These are phyloP conservation scores for Astragalus glycyphyllos DNA, from an alignment of 306 rosid genomes.

Conservation along the genomic window DNA sequence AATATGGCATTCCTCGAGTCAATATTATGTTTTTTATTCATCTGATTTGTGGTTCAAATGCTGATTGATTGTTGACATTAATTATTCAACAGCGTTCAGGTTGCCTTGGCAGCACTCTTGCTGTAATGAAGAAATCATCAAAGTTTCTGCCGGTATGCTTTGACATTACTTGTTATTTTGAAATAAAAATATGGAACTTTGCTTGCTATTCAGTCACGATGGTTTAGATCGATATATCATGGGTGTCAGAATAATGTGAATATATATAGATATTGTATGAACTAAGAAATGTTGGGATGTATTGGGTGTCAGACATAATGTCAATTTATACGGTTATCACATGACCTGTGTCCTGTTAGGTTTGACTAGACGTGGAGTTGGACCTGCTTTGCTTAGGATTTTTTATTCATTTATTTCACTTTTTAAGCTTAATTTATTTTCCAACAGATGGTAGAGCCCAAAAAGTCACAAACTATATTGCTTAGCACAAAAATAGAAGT, in stretches of 20 bases:
- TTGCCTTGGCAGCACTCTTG: conserved; percentile 88
- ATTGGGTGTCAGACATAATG: neutral
- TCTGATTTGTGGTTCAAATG: conserved; percentile 38
- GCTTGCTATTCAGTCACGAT: conserved; percentile 3
- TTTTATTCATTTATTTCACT: neutral
- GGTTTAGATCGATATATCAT: conserved; percentile 18
- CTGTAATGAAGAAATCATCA: conserved; percentile 96
- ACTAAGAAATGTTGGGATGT: conserved; percentile 2
- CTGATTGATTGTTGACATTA: conserved; percentile 36
- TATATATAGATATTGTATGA: conserved; percentile 18
- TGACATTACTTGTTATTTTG: neutral
- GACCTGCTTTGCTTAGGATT: neutral
- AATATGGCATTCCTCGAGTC: conserved; percentile 21
- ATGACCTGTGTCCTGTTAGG: neutral
- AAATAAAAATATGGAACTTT: conserved; percentile 24
- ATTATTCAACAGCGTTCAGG: conserved; percentile 76
- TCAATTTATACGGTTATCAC: neutral
- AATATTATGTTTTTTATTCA: conserved; percentile 16
- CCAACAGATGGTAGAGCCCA: conserved; percentile 11
- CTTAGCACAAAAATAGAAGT: neutral
- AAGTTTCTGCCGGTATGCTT: conserved; percentile 81
- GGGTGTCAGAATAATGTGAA: conserved; percentile 11
- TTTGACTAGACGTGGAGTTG: conserved; percentile 11
- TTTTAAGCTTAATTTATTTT: conserved; percentile 20
- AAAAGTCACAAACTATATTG: neutral